These are phyloP conservation scores for Zarea fungicola DNA, from an alignment of 2,329 filamentous ascomycete genomes.

Conservation along the genomic window DNA sequence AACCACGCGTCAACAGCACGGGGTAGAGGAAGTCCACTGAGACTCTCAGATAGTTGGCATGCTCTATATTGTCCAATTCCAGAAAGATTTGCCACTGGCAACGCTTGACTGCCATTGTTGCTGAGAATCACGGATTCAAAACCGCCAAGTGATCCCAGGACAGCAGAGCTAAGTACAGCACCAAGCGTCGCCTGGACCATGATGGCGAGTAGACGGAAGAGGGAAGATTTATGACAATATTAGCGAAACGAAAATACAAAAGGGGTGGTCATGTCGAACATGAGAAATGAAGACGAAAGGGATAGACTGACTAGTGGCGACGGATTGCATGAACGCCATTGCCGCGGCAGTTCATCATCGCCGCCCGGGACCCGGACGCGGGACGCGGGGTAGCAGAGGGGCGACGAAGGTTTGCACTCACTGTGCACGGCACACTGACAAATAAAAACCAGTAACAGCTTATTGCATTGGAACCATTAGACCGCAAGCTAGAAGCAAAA, in stretches of 20 bases:
- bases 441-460: too few relatives aligned
- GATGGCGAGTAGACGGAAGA: not conserved
- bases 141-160: not conserved
- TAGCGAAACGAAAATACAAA: not conserved
- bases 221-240: not conserved
- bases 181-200: slow-evolving; percentile 4
- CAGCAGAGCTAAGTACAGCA: slow-evolving; percentile 1
- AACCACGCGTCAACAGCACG: slow-evolving; percentile 41
- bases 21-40: slow-evolving; percentile 27
- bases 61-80: not conserved
- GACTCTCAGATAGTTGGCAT: slow-evolving; percentile 18
- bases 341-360: too few relatives aligned
- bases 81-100: not conserved
- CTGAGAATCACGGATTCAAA: not conserved
- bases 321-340: too few relatives aligned
- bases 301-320: too few relatives aligned
- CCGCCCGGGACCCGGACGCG: too few relatives aligned
- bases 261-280: too few relatives aligned
- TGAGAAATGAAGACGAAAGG: too few relatives aligned
- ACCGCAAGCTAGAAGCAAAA: too few relatives aligned
- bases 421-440: too few relatives aligned
- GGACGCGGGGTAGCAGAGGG: too few relatives aligned
- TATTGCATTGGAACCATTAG: too few relatives aligned
- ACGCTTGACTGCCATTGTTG: not conserved
- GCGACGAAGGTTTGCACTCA: too few relatives aligned